Evolutionary conservation across 2,329 filamentous ascomycete genomes (phyloP).

Genomic region (Curvularia sp.): DNA sequence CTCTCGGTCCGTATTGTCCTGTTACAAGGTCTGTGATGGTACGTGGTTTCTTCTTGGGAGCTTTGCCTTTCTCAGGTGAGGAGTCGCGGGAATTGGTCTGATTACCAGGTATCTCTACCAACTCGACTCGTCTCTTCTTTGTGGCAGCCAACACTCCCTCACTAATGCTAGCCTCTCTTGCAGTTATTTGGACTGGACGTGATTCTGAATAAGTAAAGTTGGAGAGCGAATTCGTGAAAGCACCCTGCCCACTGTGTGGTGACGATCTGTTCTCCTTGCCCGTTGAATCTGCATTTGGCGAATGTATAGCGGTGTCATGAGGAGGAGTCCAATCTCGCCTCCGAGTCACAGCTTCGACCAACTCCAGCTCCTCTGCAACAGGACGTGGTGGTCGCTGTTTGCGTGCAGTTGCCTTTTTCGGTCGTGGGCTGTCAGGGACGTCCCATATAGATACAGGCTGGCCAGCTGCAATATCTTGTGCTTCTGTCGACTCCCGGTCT

Average conservation of each 20-base stretch:
- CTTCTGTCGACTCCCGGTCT: neutral
- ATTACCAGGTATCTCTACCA: conserved; percentile 39
- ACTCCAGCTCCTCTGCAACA: conserved; percentile 25
- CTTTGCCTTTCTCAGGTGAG: conserved; percentile 44
- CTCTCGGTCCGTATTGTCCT: conserved; percentile 39
- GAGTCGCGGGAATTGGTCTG: conserved; percentile 29
- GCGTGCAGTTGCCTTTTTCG: conserved; percentile 15
- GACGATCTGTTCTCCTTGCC: conserved; percentile 36
- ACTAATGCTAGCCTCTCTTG: conserved; percentile 8
- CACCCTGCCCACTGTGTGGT: conserved; percentile 8
- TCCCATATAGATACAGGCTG: conserved; percentile 36
- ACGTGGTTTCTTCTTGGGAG: conserved; percentile 48
- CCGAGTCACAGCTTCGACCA: conserved; percentile 42
- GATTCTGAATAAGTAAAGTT: conserved; percentile 38
- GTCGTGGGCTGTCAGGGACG: conserved; percentile 32
- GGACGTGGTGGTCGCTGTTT: conserved; percentile 23
- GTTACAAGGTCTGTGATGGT: conserved; percentile 51
- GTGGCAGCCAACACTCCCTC: conserved; percentile 17
- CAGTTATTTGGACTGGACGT: conserved; percentile 15
- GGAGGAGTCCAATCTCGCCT: conserved; percentile 49
- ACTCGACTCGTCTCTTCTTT: conserved; percentile 43
- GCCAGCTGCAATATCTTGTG: neutral
- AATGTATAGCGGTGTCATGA: conserved; percentile 32
- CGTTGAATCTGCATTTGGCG: conserved; percentile 26
- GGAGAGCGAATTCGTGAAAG: conserved; percentile 39